Evolutionary conservation across 768 basidiomycete species (phyloP).

Genomic region (Infundibulicybe gibba): DNA sequence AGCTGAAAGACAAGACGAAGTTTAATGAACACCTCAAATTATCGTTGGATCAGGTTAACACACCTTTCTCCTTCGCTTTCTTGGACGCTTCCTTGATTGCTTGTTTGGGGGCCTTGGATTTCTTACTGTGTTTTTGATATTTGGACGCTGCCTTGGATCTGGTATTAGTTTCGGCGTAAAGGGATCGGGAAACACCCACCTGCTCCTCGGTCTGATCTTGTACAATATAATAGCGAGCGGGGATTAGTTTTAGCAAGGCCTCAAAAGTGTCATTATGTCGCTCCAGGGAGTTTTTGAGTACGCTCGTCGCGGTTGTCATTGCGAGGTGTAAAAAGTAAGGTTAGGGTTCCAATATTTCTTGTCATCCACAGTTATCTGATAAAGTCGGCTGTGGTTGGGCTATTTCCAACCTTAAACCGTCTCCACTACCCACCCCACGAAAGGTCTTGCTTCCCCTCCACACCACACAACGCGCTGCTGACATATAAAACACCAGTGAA

Average conservation of each 20-base stretch:
- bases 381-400: no score
- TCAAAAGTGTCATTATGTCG: conserved; percentile 87
- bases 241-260: conserved; percentile 78
- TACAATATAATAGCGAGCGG: conserved; percentile 83
- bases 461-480: neutral
- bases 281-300: conserved; percentile 65
- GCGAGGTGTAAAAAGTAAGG: neutral
- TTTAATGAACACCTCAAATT: neutral
- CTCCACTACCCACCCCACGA: neutral
- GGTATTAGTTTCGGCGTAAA: neutral
- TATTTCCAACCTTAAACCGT: neutral
- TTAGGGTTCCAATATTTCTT: no score
- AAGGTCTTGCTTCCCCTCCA: neutral
- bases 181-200: conserved; percentile 30
- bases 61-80: conserved; percentile 88
- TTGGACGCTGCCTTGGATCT: conserved; percentile 49
- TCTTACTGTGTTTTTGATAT: conserved; percentile 87
- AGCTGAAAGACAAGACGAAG: conserved; percentile 53
- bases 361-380: no score
- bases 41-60: no score
- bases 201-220: conserved; percentile 65
- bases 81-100: conserved; percentile 85
- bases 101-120: conserved; percentile 79
- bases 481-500: no score
- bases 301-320: conserved; percentile 48